phyloP scores from a whole-genome alignment of 495 filamentous ascomycete genomes.

The Chaetomium cochliodes region DNA sequence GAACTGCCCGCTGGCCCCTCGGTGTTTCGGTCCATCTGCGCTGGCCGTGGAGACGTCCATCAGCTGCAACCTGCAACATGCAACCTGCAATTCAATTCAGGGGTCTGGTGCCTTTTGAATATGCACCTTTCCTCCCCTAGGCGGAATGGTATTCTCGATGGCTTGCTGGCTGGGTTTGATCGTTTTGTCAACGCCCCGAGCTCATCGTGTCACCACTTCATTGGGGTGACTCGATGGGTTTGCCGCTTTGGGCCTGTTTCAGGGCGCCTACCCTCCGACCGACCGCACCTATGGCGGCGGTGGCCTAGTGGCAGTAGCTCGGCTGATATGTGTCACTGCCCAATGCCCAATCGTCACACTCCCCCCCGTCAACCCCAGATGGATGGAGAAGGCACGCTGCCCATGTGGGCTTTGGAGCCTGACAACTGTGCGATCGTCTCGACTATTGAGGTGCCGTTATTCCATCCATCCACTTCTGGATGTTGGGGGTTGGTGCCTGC shows the following conservation, averaged over 20 bases:
- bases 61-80: neutral
- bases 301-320: conserved; percentile 16
- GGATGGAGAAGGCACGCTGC: neutral
- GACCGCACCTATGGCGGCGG: conserved; percentile 25
- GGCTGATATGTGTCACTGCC: conserved; percentile 37
- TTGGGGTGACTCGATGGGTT: conserved; percentile 27
- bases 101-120: neutral
- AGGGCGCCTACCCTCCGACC: conserved; percentile 31
- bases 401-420: conserved; percentile 26
- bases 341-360: conserved; percentile 25
- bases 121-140: neutral
- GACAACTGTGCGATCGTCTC: conserved; percentile 7
- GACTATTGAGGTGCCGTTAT: neutral
- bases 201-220: conserved; percentile 31
- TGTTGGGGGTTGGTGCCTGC: conserved; percentile 7
- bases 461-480: neutral
- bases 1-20: neutral
- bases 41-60: neutral
- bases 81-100: neutral
- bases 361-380: neutral
- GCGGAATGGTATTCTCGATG: neutral
- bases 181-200: neutral
- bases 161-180: neutral
- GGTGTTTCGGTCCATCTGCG: conserved; percentile 2
- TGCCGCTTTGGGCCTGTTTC: conserved; percentile 36